Evolutionary conservation across 75 land plant genomes (phyloP).

Genomic region (Pinus taeda): DNA sequence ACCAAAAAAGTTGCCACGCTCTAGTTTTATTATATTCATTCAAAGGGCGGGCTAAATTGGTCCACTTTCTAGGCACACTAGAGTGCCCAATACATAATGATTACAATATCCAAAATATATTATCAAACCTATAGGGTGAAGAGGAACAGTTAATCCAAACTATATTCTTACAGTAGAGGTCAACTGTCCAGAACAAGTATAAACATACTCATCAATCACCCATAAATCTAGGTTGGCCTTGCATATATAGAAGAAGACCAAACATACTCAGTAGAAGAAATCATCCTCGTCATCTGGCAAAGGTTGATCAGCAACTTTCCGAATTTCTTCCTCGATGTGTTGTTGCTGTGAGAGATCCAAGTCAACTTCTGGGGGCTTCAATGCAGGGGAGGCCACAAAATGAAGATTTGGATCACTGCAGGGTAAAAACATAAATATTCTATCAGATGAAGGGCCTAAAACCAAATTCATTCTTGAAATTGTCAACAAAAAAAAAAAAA

Average conservation of each 20-base stretch:
- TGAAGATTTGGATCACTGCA: slow-evolving; percentile 59
- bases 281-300: slow-evolving; percentile 15
- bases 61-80: too few species aligned
- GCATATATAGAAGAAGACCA: not conserved
- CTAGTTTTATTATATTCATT: too few species aligned
- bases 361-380: slow-evolving; percentile 80
- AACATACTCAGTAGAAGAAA: slow-evolving; percentile 2
- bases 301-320: slow-evolving; percentile 10
- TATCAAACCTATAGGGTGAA: too few species aligned
- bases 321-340: slow-evolving; percentile 13
- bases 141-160: not conserved
- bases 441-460: not conserved
- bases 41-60: too few species aligned
- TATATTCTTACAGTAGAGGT: not conserved
- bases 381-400: slow-evolving; percentile 66
- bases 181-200: not conserved
- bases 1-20: too few species aligned
- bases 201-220: not conserved
- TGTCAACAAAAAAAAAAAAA: not conserved
- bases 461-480: not conserved
- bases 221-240: not conserved
- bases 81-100: too few species aligned
- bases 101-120: too few species aligned
- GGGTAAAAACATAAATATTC: not conserved
- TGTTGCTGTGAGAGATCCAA: slow-evolving; percentile 55